A percentile compares a stretch with the other conserved stretches of the same genome.
Evolutionary conservation across 164 flowering plant species (phyloP).

Genomic region (Piper betle): DNA sequence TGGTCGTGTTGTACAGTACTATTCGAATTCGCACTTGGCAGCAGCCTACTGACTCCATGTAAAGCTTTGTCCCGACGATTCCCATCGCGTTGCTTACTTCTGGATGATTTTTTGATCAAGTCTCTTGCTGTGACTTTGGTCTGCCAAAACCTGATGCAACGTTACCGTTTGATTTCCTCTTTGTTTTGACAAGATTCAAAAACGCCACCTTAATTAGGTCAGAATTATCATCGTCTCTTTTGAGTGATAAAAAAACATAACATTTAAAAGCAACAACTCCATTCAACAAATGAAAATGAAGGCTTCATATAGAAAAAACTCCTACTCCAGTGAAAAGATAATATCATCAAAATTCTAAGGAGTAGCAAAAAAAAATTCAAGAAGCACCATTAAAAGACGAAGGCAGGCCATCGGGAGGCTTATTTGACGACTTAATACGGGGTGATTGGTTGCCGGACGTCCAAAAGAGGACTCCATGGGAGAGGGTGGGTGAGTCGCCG

Average conservation of each 20-base stretch:
- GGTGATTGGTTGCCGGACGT: conserved; percentile 10
- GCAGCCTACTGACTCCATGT: conserved; percentile 1
- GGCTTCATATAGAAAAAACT: too few relatives aligned
- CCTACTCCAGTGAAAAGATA: too few relatives aligned
- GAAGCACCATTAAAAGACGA: not conserved
- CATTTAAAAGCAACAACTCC: not conserved
- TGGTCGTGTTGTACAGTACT: conserved; percentile 3
- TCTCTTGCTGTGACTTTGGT: conserved; percentile 50
- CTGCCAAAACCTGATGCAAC: conserved; percentile 39
- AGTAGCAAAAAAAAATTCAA: too few relatives aligned
- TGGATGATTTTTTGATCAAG: conserved; percentile 25
- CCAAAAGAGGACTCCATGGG: conserved; percentile 37
- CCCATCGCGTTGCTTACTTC: conserved; percentile 16
- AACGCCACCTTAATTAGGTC: not conserved
- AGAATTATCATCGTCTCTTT: not conserved
- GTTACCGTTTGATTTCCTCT: conserved; percentile 4
- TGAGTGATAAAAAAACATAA: not conserved
- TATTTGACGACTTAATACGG: not conserved
- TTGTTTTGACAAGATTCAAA: not conserved
- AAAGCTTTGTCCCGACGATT: not conserved
- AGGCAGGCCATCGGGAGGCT: not conserved
- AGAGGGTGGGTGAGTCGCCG: conserved; percentile 17
- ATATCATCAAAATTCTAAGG: too few relatives aligned
- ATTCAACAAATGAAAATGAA: too few relatives aligned
- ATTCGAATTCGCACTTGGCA: conserved; percentile 9